Evolutionary conservation across 805 yeast genomes (phyloP).

Genomic region (Ascoidea asiatica): DNA sequence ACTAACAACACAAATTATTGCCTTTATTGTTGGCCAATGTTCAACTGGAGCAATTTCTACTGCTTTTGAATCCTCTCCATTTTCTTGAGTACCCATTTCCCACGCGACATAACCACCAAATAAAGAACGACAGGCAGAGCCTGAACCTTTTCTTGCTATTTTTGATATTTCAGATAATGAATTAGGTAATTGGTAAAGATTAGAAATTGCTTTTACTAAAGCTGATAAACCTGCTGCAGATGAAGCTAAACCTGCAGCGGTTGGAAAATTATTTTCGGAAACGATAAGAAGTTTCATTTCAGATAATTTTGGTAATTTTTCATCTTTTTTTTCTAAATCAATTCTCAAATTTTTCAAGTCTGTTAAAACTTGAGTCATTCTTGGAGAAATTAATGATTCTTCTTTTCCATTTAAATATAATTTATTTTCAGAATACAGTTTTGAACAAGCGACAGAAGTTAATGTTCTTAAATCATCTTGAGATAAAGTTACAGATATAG

Average conservation of each 20-base stretch:
- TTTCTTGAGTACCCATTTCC: slow-evolving; percentile 76
- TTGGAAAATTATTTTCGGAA: slow-evolving; percentile 93
- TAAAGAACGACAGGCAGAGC: slow-evolving; percentile 94
- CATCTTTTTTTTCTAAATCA: slow-evolving; percentile 42
- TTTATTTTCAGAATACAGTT: slow-evolving; percentile 42
- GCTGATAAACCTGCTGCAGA: slow-evolving; percentile 99
- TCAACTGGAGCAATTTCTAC: slow-evolving; percentile 74
- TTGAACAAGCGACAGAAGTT: slow-evolving; percentile 73
- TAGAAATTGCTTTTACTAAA: slow-evolving; percentile 77
- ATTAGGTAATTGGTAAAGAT: slow-evolving; percentile 74
- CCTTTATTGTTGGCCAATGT: slow-evolving; percentile 91
- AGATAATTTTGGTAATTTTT: slow-evolving; percentile 46
- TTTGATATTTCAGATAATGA: slow-evolving; percentile 74
- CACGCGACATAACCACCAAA: slow-evolving; percentile 98
- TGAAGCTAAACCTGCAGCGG: slow-evolving; percentile 97
- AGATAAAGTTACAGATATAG: slow-evolving; percentile 86
- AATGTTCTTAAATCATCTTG: slow-evolving; percentile 85
- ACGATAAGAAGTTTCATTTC: slow-evolving; percentile 63
- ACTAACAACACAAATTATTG: slow-evolving; percentile 83
- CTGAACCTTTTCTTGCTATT: slow-evolving; percentile 96
- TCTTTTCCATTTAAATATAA: slow-evolving; percentile 78
- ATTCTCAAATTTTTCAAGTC: slow-evolving; percentile 55
- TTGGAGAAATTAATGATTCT: slow-evolving; percentile 53
- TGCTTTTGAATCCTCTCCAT: slow-evolving; percentile 92
- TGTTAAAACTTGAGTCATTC: slow-evolving; percentile 35